Evolutionary conservation across 208 protist genomes (phyloP).

Genomic region (Crithidia brevicula): DNA sequence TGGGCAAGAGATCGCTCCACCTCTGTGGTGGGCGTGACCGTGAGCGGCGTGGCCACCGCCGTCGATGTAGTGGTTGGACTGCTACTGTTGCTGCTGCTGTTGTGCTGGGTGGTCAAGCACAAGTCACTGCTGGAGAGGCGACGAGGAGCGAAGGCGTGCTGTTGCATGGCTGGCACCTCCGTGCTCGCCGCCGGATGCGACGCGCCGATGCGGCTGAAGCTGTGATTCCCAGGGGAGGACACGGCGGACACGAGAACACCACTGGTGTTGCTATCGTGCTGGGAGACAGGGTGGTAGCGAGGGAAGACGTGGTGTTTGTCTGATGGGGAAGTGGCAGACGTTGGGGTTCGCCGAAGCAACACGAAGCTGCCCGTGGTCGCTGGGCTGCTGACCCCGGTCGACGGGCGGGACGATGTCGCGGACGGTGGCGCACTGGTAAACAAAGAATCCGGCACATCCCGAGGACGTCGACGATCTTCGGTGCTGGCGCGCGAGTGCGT

Average conservation of each 20-base stretch:
- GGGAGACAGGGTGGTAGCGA: neutral
- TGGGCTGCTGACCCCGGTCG: constrained; percentile 1
- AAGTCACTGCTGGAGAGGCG: neutral
- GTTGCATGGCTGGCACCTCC: neutral
- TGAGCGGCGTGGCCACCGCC: neutral
- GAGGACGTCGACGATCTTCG: neutral
- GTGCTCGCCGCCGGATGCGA: neutral
- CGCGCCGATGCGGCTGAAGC: neutral
- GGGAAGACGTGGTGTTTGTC: constrained; percentile 3
- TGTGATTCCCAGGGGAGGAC: neutral
- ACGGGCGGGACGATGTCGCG: neutral
- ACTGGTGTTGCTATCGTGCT: neutral
- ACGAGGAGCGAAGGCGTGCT: neutral
- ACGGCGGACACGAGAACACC: neutral
- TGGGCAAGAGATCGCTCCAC: constrained; percentile 9
- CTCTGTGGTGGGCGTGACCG: constrained; percentile 24
- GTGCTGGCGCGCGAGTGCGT: neutral
- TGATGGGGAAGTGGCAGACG: neutral
- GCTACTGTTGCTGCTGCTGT: neutral
- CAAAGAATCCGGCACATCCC: constrained; percentile 5
- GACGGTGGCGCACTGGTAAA: neutral
- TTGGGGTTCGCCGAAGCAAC: neutral
- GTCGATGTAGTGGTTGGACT: neutral
- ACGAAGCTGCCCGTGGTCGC: neutral
- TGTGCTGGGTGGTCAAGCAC: neutral